Evolutionary conservation across 805 yeast species (phyloP).

Genomic region (Debaryomyces tyrocola): DNA sequence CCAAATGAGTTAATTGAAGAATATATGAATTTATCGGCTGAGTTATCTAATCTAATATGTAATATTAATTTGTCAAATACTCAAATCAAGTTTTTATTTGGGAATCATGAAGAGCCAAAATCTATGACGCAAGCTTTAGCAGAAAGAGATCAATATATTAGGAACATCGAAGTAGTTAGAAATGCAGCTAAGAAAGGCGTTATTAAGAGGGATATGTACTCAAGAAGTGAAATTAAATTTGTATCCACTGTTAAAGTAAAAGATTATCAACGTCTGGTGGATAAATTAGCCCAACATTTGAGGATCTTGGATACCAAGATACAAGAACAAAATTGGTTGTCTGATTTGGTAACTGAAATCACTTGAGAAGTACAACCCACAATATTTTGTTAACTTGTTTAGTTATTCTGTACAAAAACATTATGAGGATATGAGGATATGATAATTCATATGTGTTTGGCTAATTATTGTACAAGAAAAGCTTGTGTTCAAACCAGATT

Average conservation of each 20-base stretch:
- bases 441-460: too few relatives aligned
- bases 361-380: too few relatives aligned
- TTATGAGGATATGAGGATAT: too few relatives aligned
- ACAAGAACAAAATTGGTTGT: slow-evolving; percentile 1
- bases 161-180: neutral
- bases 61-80: slow-evolving; percentile 1
- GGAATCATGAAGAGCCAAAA: neutral
- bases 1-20: slow-evolving; percentile 1
- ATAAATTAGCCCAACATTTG: neutral
- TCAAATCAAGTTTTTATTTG: neutral
- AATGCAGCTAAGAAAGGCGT: neutral
- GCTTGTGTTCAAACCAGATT: too few relatives aligned
- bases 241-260: slow-evolving; percentile 1
- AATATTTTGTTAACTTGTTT: too few relatives aligned
- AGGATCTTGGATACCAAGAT: neutral
- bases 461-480: too few relatives aligned
- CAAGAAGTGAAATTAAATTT: slow-evolving; percentile 2
- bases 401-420: too few relatives aligned
- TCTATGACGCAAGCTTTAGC: slow-evolving; percentile 2
- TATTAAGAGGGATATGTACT: neutral
- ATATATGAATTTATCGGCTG: neutral
- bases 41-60: neutral
- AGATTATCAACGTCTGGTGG: neutral
- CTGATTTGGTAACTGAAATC: neutral
- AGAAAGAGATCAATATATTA: neutral